Evolutionary conservation across 208 protist species (phyloP), one percentile per base, ranked within the genome.

Genomic region (Acanthamoeba lenticulata): DNA sequence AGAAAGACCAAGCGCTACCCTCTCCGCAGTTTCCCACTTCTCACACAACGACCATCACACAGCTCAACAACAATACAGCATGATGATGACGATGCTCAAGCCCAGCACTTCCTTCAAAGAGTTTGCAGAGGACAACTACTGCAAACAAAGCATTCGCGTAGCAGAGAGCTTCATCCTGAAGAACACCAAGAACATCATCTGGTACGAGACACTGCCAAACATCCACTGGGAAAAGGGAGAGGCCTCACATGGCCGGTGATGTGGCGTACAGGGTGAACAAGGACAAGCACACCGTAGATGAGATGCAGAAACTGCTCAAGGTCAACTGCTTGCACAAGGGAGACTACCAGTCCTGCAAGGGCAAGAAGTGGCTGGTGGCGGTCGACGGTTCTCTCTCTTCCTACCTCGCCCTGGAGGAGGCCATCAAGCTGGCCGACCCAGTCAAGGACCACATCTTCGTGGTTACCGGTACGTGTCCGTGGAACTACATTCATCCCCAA

Each of bases 251-350:
- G 57, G 9, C n/a, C 4, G 55, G 0, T 62, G 1, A 21, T 62
- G 55, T 49, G 15, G 47, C 21, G 47, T 55, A 21, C 69, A 79
- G 81, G 81, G 81, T 89, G 44, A 89, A 89, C 81, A 89, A 89
- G 81, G 81, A 89, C 81, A 89, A 89, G 81, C 81, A 89, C 52
- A 89, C 81, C 7, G 52, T 89, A n/a, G 81, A 89, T 11, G 81
- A 89, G 81, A 89, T 89, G 81, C 81, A 89, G 52, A 89, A 89
- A 44, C 81, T 89, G 3, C 81, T 89, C n/a, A 89, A 89, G 45
- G 81, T 89, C 17, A 89, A 89, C 52, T 89, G 81, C 45, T 34
- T 89, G 44, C 81, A 89, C 45, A 89, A 89, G 81, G 81, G 81
- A 5, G 45, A 89, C 81, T 89, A 60, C 21, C 42, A 21, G 32